phyloP scores from a whole-genome alignment of 345 rosid species.

The Jatropha curcas region DNA sequence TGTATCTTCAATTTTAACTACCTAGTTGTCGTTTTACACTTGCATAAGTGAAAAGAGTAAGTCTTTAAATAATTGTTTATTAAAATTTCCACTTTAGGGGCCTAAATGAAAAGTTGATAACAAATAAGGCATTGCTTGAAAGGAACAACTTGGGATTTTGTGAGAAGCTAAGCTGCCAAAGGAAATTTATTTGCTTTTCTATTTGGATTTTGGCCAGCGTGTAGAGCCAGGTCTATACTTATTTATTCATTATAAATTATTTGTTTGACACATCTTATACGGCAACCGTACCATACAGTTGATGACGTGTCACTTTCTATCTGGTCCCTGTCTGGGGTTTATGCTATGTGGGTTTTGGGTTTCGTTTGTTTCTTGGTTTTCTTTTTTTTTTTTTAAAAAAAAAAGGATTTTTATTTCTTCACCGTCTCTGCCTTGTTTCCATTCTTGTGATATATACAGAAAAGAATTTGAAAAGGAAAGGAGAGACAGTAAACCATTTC shows the following conservation, averaged over 20 bases:
- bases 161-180: background rate
- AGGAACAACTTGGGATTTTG: slow-evolving; percentile 42
- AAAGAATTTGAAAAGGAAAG: background rate
- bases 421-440: background rate
- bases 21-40: too few species aligned
- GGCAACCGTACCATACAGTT: slow-evolving; percentile 23
- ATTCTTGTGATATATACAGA: background rate
- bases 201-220: slow-evolving; percentile 2
- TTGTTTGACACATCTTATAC: slow-evolving; percentile 29
- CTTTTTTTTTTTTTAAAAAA: background rate
- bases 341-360: background rate
- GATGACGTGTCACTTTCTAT: slow-evolving; percentile 30
- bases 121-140: slow-evolving; percentile 51
- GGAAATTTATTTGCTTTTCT: background rate
- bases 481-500: background rate
- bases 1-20: too few species aligned
- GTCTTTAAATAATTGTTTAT: too few species aligned
- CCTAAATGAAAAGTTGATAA: background rate
- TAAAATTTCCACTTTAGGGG: too few species aligned
- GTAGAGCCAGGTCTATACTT: slow-evolving; percentile 15
- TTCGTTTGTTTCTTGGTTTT: background rate
- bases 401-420: background rate
- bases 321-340: slow-evolving; percentile 12
- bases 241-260: slow-evolving; percentile 17
- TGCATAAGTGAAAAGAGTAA: too few species aligned